These are phyloP conservation scores for Lipomyces sp. DNA, from an alignment of 805 yeast genomes.

Conservation along the genomic window DNA sequence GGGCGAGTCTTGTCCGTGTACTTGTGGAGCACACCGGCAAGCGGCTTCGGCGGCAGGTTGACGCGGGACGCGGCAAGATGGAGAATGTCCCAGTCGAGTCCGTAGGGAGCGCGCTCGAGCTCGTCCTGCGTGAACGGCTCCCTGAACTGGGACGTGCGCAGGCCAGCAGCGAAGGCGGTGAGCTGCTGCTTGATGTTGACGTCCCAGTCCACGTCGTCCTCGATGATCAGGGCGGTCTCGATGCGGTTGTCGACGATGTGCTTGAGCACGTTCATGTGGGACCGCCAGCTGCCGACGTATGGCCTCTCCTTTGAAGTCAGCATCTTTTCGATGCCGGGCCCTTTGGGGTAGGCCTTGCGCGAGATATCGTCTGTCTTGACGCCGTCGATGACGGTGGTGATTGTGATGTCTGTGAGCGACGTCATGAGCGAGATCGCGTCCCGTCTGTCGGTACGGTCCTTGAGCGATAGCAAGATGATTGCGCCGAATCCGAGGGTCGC, in stretches of 20 bases:
- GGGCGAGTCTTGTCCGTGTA: conserved; percentile 9
- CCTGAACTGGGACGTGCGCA: conserved; percentile 4
- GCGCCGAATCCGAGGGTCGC: conserved; percentile 1
- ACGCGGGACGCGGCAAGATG: conserved; percentile 9
- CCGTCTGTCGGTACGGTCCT: conserved; percentile 2
- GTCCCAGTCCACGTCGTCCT: conserved; percentile 18
- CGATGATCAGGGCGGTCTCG: conserved; percentile 13
- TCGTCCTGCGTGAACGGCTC: conserved; percentile 4
- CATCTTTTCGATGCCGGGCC: conserved; percentile 1
- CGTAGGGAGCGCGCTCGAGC: conserved; percentile 11
- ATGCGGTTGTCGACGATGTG: conserved; percentile 12
- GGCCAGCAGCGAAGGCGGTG: conserved; percentile 1
- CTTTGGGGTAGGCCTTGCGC: conserved; percentile 7
- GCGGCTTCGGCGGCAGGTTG: conserved; percentile 1
- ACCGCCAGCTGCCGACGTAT: conserved; percentile 13
- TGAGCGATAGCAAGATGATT: background rate
- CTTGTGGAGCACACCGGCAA: background rate
- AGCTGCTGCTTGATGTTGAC: conserved; percentile 2
- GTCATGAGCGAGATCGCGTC: conserved; percentile 1
- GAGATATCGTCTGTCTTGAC: conserved; percentile 6
- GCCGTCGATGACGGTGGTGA: conserved; percentile 6
- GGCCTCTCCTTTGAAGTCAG: conserved; percentile 2
- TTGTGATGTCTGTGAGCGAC: conserved; percentile 5
- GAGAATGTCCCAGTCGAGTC: conserved; percentile 18
- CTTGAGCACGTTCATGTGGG: conserved; percentile 8